Conservation (phyloP, 495 filamentous ascomycete genomes). For the Sabuloglossum arenarium region DNA sequence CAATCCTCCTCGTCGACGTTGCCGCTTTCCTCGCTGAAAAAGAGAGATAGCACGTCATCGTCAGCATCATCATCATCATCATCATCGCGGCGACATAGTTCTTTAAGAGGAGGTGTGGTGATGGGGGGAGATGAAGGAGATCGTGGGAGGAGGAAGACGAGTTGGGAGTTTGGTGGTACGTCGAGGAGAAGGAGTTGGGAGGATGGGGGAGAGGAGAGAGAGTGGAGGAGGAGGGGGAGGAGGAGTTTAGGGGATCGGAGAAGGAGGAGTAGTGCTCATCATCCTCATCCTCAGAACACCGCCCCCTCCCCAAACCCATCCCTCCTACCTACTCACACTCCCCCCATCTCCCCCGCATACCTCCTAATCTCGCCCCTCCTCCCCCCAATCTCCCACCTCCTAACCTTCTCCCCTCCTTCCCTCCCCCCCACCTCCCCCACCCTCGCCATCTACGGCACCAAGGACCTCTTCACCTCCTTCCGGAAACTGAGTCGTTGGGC, state of each 20-base stretch:
- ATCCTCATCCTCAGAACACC: not conserved
- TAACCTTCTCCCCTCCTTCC: constrained; percentile 60
- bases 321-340: not conserved
- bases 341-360: constrained; percentile 25
- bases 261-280: not conserved
- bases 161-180: not conserved
- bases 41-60: too few relatives aligned
- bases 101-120: not conserved
- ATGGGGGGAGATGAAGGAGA: constrained; percentile 2
- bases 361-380: constrained; percentile 66
- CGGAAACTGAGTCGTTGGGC: constrained; percentile 53
- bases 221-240: constrained; percentile 4
- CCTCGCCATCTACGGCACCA: constrained; percentile 57
- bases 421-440: constrained; percentile 35
- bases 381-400: constrained; percentile 41
- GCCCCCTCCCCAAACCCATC: not conserved
- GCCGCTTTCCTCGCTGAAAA: not conserved
- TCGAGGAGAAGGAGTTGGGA: not conserved
- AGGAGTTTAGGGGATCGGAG: constrained; percentile 8
- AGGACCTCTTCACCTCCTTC: constrained; percentile 53
- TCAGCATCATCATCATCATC: too few relatives aligned
- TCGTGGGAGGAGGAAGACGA: constrained; percentile 4
- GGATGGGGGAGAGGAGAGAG: constrained; percentile 7
- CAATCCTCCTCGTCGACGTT: too few relatives aligned
- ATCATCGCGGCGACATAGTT: not conserved